phyloP scores from a whole-genome alignment of 2,329 filamentous ascomycete species.

The Colletotrichum caudatum region DNA sequence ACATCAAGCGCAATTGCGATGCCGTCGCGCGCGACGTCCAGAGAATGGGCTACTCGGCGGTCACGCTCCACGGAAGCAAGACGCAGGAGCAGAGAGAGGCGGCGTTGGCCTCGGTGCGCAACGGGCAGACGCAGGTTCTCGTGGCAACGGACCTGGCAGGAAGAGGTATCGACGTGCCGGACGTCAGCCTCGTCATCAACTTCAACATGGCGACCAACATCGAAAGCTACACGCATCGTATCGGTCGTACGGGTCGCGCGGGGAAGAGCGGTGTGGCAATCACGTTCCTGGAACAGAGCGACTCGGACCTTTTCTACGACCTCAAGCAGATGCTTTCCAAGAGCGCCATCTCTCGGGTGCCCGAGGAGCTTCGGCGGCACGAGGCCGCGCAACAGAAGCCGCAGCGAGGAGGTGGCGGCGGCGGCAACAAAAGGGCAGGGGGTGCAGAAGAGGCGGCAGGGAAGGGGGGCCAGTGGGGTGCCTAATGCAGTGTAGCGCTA shows the following conservation, averaged over 20 bases:
- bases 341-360: slow-evolving; percentile 87
- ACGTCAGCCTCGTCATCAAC: slow-evolving; percentile 94
- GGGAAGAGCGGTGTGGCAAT: slow-evolving; percentile 97
- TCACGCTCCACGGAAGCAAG: slow-evolving; percentile 94
- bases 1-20: slow-evolving; percentile 99
- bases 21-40: slow-evolving; percentile 95
- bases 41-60: slow-evolving; percentile 88
- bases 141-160: slow-evolving; percentile 97
- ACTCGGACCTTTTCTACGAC: slow-evolving; percentile 91
- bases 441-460: slow-evolving; percentile 36
- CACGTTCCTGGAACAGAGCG: slow-evolving; percentile 93
- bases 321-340: slow-evolving; percentile 96
- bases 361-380: slow-evolving; percentile 90
- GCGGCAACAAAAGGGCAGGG: slow-evolving; percentile 44
- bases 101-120: slow-evolving; percentile 85
- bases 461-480: slow-evolving; percentile 37
- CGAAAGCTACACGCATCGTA: slow-evolving; percentile 95
- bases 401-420: slow-evolving; percentile 17
- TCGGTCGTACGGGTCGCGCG: slow-evolving; percentile 96
- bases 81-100: slow-evolving; percentile 98
- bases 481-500: slow-evolving; percentile 28
- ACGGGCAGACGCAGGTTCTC: slow-evolving; percentile 84
- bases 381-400: slow-evolving; percentile 91
- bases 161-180: slow-evolving; percentile 96
- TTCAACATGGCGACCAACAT: slow-evolving; percentile 98